These are phyloP conservation scores for Salmacisia buchloeana DNA, from an alignment of 1,284 basidiomycete species.

Conservation along the genomic window DNA sequence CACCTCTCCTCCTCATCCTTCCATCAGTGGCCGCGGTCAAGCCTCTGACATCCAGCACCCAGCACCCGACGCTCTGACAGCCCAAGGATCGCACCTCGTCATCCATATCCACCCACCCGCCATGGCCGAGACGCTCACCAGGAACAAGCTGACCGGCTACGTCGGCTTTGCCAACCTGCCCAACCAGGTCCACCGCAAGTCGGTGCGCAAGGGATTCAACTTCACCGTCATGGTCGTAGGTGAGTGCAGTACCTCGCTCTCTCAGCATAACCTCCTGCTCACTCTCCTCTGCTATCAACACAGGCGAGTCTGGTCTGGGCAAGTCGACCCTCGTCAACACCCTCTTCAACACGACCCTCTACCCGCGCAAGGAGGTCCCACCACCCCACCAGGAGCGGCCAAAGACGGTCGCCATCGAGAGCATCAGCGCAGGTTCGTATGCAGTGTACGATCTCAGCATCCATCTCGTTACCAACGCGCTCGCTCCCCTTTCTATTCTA, in stretches of 20 bases:
- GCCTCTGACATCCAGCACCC: too few relatives aligned
- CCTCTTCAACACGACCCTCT: conserved; percentile 49
- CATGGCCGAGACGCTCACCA: background rate
- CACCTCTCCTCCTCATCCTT: too few relatives aligned
- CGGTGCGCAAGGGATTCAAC: conserved; percentile 46
- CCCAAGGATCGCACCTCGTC: too few relatives aligned
- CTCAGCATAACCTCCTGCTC: background rate
- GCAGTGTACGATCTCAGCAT: too few relatives aligned
- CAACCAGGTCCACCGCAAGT: conserved; percentile 47
- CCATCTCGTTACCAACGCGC: background rate
- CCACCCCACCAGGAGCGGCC: conserved; percentile 40
- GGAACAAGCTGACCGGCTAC: conserved; percentile 46
- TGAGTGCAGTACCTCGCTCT: conserved; percentile 13
- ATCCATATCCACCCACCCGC: background rate
- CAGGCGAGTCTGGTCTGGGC: conserved; percentile 47
- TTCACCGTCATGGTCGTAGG: conserved; percentile 49
- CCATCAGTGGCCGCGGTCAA: too few relatives aligned
- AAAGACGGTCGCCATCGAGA: conserved; percentile 48
- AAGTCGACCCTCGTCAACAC: conserved; percentile 50
- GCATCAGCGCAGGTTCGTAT: conserved; percentile 44
- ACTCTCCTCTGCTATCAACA: background rate
- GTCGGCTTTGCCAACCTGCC: conserved; percentile 50
- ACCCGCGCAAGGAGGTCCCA: conserved; percentile 46
- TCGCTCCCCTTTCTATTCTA: background rate
- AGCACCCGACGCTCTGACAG: too few relatives aligned